Percentiles rank a stretch among this genome's conserved stretches.
phyloP scores from a whole-genome alignment of 2,329 filamentous ascomycete species.

The Lithohypha guttulata region DNA sequence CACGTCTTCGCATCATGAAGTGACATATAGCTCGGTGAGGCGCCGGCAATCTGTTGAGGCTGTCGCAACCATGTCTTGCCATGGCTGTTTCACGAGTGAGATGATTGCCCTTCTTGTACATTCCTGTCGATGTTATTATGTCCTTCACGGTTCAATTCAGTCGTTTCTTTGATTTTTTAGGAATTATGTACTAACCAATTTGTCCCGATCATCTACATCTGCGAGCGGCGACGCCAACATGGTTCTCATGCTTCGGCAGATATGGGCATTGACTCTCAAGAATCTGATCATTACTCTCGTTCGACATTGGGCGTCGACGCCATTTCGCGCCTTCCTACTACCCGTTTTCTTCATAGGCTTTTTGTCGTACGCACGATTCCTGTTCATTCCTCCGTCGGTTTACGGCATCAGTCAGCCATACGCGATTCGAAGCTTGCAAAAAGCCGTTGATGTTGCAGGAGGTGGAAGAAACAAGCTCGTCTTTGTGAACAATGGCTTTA shows the following conservation, averaged over 20 bases:
- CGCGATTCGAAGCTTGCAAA: constrained; percentile 52
- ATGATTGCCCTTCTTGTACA: too few relatives aligned
- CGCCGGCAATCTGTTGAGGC: too few relatives aligned
- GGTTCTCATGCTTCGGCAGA: constrained; percentile 38
- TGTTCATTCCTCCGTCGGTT: constrained; percentile 66
- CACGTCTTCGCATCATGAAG: too few relatives aligned
- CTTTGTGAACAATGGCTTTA: constrained; percentile 65
- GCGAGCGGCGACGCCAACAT: too few relatives aligned
- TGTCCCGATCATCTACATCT: too few relatives aligned
- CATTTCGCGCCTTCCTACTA: constrained; percentile 44
- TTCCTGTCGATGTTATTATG: too few relatives aligned
- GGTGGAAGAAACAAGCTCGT: constrained; percentile 57
- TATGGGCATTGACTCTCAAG: constrained; percentile 48
- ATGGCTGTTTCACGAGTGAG: too few relatives aligned
- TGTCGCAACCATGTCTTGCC: too few relatives aligned
- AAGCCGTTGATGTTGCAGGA: constrained; percentile 50
- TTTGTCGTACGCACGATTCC: constrained; percentile 60
- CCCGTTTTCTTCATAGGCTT: constrained; percentile 45
- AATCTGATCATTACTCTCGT: constrained; percentile 45
- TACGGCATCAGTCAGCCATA: constrained; percentile 59
- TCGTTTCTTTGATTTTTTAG: too few relatives aligned
- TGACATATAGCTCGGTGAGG: too few relatives aligned
- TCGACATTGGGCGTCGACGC: constrained; percentile 44
- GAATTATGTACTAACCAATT: too few relatives aligned
- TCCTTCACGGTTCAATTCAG: too few relatives aligned